These are phyloP conservation scores for Russula ochroleuca DNA, from an alignment of 768 basidiomycete species.

Conservation along the genomic window DNA sequence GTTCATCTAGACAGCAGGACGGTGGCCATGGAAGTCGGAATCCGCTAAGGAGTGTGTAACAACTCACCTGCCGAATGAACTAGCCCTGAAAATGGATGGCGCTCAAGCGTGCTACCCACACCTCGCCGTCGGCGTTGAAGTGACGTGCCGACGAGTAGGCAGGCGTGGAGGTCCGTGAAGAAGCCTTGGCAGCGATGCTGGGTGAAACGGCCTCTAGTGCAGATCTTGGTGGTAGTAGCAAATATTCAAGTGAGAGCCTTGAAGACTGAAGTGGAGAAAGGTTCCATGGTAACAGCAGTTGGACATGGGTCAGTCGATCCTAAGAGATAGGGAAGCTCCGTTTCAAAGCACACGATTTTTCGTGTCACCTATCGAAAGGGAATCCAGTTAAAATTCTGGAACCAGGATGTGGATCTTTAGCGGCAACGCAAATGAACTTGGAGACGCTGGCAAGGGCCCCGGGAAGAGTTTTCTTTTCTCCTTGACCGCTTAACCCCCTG, in stretches of 20 bases:
- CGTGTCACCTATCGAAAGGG: constrained; percentile 35
- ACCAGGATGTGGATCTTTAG: neutral
- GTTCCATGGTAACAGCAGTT: too few relatives aligned
- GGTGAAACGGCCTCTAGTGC: constrained; percentile 76
- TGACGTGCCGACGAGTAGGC: constrained; percentile 72
- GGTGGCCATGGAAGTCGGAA: constrained; percentile 85
- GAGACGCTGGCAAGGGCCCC: neutral
- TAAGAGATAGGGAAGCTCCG: constrained; percentile 71
- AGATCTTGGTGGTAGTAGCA: constrained; percentile 88
- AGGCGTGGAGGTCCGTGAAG: constrained; percentile 74
- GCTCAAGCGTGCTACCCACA: constrained; percentile 84
- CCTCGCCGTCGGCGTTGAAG: constrained; percentile 71
- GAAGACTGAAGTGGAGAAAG: too few relatives aligned
- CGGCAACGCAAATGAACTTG: neutral
- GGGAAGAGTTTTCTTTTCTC: constrained; percentile 54
- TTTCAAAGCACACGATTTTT: constrained; percentile 63
- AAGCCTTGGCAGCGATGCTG: constrained; percentile 73
- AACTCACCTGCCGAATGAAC: constrained; percentile 89
- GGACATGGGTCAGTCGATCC: constrained; percentile 47
- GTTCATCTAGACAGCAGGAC: constrained; percentile 86
- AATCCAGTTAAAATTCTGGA: constrained; percentile 48
- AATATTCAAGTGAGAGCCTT: constrained; percentile 53
- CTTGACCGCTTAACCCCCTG: constrained; percentile 68
- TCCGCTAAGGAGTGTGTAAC: constrained; percentile 84
- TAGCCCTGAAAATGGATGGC: constrained; percentile 90